Percentiles rank a stretch among this genome's conserved stretches.
Conservation (phyloP, 129 eudicot species). For the Smallanthus sonchifolius region DNA sequence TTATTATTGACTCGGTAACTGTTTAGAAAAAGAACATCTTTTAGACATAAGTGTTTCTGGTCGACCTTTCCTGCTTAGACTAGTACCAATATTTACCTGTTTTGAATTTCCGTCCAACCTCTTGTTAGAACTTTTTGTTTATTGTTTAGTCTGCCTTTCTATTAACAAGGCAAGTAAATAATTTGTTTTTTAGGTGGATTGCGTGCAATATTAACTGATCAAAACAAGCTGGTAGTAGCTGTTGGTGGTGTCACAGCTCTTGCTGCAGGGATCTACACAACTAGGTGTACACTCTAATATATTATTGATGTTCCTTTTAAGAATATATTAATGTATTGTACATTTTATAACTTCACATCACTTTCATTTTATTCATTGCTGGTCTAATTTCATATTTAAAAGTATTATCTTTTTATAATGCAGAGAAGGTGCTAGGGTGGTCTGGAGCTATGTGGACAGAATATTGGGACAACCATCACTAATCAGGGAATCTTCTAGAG, state of each 20-base stretch:
- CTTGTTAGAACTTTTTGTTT: not conserved
- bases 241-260: constrained; percentile 98
- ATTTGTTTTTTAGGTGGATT: constrained; percentile 65
- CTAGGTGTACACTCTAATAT: constrained; percentile 55
- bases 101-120: not conserved
- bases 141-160: not conserved
- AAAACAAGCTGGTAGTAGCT: constrained; percentile 91
- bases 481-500: constrained; percentile 91
- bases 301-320: not conserved
- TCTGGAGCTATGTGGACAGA: constrained; percentile 97
- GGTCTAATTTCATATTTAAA: not conserved
- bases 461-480: constrained; percentile 96
- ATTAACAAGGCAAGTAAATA: constrained; percentile 3
- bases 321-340: not conserved
- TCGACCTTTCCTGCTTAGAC: not conserved
- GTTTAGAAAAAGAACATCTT: not conserved
- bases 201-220: constrained; percentile 86
- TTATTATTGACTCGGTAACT: not conserved
- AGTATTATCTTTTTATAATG: constrained; percentile 13
- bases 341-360: not conserved
- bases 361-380: not conserved
- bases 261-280: constrained; percentile 96
- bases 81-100: not conserved
- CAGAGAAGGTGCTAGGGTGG: constrained; percentile 99
- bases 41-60: not conserved